A percentile compares a stretch with the other conserved stretches of the same genome.
Conservation (phyloP, 345 rosid species). For the Anastatica hierochuntica region DNA sequence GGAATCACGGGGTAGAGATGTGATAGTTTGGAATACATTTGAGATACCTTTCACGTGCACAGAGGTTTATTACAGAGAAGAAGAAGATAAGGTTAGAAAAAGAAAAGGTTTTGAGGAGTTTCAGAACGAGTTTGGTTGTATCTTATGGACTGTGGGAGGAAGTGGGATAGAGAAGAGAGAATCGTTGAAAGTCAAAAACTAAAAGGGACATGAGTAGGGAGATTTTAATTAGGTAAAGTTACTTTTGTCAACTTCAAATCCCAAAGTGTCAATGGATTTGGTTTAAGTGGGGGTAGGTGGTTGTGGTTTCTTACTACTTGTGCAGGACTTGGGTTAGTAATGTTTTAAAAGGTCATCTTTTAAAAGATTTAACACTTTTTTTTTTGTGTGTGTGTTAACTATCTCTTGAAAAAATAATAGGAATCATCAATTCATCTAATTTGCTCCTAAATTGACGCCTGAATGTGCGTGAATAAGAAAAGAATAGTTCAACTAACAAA, state of each 20-base stretch:
- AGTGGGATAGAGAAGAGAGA: slow-evolving; percentile 15
- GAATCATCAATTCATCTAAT: slow-evolving; percentile 19
- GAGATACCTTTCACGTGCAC: slow-evolving; percentile 21
- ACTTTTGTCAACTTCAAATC: slow-evolving; percentile 14
- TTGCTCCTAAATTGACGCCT: slow-evolving; percentile 8
- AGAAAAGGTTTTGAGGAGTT: neutral
- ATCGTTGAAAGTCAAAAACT: slow-evolving; percentile 21
- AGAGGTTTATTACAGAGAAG: neutral
- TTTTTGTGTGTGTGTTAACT: slow-evolving; percentile 14
- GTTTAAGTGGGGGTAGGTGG: slow-evolving; percentile 31
- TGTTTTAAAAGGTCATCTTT: neutral
- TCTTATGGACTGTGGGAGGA: slow-evolving; percentile 1
- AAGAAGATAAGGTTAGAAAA: slow-evolving; percentile 18
- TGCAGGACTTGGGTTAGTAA: too few species aligned
- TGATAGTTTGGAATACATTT: slow-evolving; percentile 23
- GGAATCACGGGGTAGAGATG: slow-evolving; percentile 25
- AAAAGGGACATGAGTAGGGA: neutral
- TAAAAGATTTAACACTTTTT: slow-evolving; percentile 11
- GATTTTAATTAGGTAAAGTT: slow-evolving; percentile 19
- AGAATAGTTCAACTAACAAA: too few species aligned
- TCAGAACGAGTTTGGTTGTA: slow-evolving; percentile 20
- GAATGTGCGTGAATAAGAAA: slow-evolving; percentile 3
- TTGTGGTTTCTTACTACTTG: slow-evolving; percentile 16
- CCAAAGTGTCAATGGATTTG: slow-evolving; percentile 27
- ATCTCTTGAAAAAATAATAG: slow-evolving; percentile 8